Evolutionary conservation across 106 monocot species (phyloP), one percentile per base, ranked within the genome.

Genomic region (Cymbidium sinense): DNA sequence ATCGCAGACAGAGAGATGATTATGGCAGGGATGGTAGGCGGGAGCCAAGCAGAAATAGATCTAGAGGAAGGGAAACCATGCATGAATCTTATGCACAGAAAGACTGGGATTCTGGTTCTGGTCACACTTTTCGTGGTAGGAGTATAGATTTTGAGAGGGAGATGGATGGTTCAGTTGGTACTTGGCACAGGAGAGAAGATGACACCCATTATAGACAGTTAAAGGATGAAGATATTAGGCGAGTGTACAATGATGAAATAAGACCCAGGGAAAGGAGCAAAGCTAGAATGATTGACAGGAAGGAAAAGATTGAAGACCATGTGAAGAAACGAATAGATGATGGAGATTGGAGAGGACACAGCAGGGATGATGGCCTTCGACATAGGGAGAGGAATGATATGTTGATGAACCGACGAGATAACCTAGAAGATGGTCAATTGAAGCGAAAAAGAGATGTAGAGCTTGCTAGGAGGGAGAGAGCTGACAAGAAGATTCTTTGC

Each of bases 391-490:
- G 85, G 70, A 87, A 85, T 76, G 89, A 87, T 35, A 30, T 77
- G 9, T 25, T 86, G 79, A 35, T 83, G 70, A 87, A 50, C 70
- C 84, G 86, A 19, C 80, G 80, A 54, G 90, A 89, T 37, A 80
- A 23, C 52, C 51, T 83, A 41, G 85, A 84, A 76, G 90, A 90
- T 70, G 64, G 79, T 67, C 80, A 77, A 52, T 31, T 78, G 33
- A 93, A 82, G 75, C 89, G 87, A 76, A 90, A 82, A 73, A 89
- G 84, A 76, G 91, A 96, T 79, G 91, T 84, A 54, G 96, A 96
- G 69, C 70, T 77, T 69, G 65, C 73, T 13, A 87, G 85, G 78
- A 91, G 89, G 84, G 91, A 81, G 27, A 87, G 82, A 78, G 31
- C 33, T 41, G 79, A 88, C 2, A 93, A 82, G 89, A 93, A 64